Conservation (phyloP, 2,329 filamentous ascomycete species). For the Pyricularia grisea region DNA sequence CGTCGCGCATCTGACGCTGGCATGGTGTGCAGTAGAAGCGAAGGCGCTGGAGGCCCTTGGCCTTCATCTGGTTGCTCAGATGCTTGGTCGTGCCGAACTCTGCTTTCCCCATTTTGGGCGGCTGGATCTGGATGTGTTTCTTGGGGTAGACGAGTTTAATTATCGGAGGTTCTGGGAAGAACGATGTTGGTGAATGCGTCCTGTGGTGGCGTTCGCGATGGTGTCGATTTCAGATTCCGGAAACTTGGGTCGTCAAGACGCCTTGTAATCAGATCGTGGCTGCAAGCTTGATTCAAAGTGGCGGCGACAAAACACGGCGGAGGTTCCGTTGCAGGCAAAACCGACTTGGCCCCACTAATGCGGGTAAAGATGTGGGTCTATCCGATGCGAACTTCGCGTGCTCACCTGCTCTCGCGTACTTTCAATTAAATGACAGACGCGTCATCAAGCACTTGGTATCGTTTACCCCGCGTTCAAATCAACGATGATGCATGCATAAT, state of each 20-base stretch:
- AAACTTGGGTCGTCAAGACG: not conserved
- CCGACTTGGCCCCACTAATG: not conserved
- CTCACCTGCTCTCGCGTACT: slow-evolving; percentile 3
- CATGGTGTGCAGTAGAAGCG: slow-evolving; percentile 90
- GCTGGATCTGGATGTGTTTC: not conserved
- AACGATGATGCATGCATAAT: not conserved
- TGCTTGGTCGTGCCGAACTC: slow-evolving; percentile 89
- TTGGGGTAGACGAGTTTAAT: not conserved
- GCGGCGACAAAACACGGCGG: not conserved
- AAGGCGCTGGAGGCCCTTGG: slow-evolving; percentile 66
- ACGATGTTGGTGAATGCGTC: no score
- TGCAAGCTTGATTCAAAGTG: not conserved
- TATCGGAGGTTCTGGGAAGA: not conserved
- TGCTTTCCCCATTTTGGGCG: slow-evolving; percentile 71
- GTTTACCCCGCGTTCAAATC: not conserved
- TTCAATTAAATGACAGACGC: not conserved
- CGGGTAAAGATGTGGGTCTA: not conserved
- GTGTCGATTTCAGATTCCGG: not conserved
- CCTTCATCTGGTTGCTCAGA: slow-evolving; percentile 84
- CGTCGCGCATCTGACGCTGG: slow-evolving; percentile 62
- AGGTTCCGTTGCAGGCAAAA: slow-evolving; percentile 1
- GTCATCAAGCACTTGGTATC: not conserved
- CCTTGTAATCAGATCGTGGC: not conserved
- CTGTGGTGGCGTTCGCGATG: not conserved
- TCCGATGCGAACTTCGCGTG: not conserved